Evolutionary conservation across 305 asterid species (phyloP).

Genomic region (Coffea humblotiana): DNA sequence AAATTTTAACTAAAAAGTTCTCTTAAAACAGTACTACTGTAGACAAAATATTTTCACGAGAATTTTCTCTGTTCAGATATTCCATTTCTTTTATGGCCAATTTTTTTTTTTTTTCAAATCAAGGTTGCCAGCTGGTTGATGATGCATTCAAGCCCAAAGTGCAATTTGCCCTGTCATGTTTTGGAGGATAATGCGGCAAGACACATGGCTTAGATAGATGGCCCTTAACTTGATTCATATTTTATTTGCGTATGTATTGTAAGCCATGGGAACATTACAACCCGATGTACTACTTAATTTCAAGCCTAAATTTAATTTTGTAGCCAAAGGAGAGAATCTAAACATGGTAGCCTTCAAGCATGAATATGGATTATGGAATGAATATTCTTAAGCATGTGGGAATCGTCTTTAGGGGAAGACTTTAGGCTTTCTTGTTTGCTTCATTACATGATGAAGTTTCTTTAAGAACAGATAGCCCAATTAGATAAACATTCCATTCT

Average conservation of each 20-base stretch:
- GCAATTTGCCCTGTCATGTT: not conserved
- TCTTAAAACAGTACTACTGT: not conserved
- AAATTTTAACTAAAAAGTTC: not conserved
- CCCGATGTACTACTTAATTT: not conserved
- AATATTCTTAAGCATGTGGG: slow-evolving; percentile 23
- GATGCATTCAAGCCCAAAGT: not conserved
- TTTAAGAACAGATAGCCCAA: slow-evolving; percentile 25
- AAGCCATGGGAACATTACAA: not conserved
- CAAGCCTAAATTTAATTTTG: not conserved
- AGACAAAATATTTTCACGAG: not conserved
- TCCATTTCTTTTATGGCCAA: no score
- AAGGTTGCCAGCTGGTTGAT: not conserved
- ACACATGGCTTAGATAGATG: not conserved
- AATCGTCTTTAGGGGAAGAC: not conserved
- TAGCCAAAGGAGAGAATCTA: slow-evolving; percentile 28
- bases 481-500: slow-evolving; percentile 23
- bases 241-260: not conserved
- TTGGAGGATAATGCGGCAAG: not conserved
- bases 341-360: not conserved
- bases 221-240: not conserved
- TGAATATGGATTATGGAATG: not conserved
- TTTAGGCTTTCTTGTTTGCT: not conserved
- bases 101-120: not conserved
- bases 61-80: no score
- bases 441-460: slow-evolving; percentile 22